phyloP scores from a whole-genome alignment of 2,329 filamentous ascomycete species.

The Celoporthe dispersa region DNA sequence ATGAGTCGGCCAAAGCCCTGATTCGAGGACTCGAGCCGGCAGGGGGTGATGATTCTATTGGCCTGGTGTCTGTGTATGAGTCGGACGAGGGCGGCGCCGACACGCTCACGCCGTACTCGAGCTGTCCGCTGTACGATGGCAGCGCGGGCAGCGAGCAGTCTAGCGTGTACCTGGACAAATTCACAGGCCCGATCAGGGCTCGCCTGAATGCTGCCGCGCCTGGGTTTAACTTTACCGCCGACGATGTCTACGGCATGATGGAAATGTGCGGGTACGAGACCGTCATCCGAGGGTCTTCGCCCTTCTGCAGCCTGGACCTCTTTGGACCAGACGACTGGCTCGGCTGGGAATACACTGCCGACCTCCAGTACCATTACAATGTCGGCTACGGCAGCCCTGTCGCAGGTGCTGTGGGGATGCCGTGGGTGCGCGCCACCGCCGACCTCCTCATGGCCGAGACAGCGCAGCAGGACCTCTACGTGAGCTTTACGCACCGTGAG shows the following conservation, averaged over 20 bases:
- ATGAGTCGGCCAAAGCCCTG: conserved; percentile 61
- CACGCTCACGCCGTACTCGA: conserved; percentile 66
- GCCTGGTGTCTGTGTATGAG: conserved; percentile 60
- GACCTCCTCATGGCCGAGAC: conserved; percentile 48
- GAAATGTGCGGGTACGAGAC: conserved; percentile 69
- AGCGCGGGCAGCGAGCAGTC: conserved; percentile 61
- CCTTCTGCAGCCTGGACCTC: conserved; percentile 63
- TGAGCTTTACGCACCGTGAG: conserved; percentile 73
- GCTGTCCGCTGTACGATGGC: conserved; percentile 65
- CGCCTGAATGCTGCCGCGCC: conserved; percentile 58
- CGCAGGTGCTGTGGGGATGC: conserved; percentile 63
- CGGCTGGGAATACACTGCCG: conserved; percentile 68
- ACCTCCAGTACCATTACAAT: conserved; percentile 69
- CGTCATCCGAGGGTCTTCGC: conserved; percentile 64
- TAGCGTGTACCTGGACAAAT: conserved; percentile 53
- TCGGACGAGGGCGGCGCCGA: conserved; percentile 61
- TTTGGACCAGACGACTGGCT: conserved; percentile 68
- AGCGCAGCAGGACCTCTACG: conserved; percentile 60
- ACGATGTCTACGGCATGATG: conserved; percentile 69
- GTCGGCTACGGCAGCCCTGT: conserved; percentile 65
- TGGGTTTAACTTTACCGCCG: conserved; percentile 65
- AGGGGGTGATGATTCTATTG: conserved; percentile 54
- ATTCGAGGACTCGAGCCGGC: conserved; percentile 57
- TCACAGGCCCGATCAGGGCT: conserved; percentile 63
- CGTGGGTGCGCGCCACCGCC: conserved; percentile 68